A percentile compares a stretch with the other conserved stretches of the same genome.
Evolutionary conservation across 2,329 filamentous ascomycete genomes (phyloP).

Genomic region (Epichloe brachyelytri): DNA sequence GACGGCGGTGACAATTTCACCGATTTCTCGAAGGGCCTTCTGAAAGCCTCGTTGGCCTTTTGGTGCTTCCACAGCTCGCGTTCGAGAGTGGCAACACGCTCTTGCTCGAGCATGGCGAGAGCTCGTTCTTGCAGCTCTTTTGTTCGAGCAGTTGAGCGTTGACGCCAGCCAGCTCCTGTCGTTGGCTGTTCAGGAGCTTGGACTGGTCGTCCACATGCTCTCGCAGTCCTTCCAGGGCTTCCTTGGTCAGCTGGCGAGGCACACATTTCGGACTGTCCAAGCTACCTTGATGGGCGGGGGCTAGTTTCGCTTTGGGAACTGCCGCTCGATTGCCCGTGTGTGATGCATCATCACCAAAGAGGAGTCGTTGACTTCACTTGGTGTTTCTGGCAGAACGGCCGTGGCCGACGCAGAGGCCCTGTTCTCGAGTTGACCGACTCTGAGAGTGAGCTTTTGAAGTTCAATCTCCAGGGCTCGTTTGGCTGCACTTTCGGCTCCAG

Average conservation of each 20-base stretch:
- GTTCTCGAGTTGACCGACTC: slow-evolving; percentile 73
- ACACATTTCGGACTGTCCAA: slow-evolving; percentile 23
- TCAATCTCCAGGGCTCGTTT: slow-evolving; percentile 75
- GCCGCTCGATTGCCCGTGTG: slow-evolving; percentile 28
- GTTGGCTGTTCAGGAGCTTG: slow-evolving; percentile 78
- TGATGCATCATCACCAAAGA: slow-evolving; percentile 44
- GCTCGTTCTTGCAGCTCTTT: slow-evolving; percentile 74
- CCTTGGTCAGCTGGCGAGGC: slow-evolving; percentile 52
- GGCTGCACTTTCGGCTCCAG: slow-evolving; percentile 60
- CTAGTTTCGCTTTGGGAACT: slow-evolving; percentile 30
- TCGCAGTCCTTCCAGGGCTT: slow-evolving; percentile 72
- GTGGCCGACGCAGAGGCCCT: slow-evolving; percentile 51
- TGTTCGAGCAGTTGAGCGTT: slow-evolving; percentile 78
- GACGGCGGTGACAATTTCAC: slow-evolving; percentile 92
- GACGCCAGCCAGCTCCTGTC: slow-evolving; percentile 72
- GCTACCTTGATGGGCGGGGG: slow-evolving; percentile 28
- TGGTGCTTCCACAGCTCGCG: slow-evolving; percentile 93
- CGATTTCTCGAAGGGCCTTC: slow-evolving; percentile 90
- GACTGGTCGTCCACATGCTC: slow-evolving; percentile 92
- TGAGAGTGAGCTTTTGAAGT: slow-evolving; percentile 61
- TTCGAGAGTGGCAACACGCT: slow-evolving; percentile 80
- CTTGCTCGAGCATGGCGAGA: slow-evolving; percentile 69
- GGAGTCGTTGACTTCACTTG: slow-evolving; percentile 60
- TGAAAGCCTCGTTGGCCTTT: slow-evolving; percentile 98
- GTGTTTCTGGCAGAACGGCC: slow-evolving; percentile 62